Conservation (phyloP, 2,329 filamentous ascomycete species). For the Sphaceloma murrayae region DNA sequence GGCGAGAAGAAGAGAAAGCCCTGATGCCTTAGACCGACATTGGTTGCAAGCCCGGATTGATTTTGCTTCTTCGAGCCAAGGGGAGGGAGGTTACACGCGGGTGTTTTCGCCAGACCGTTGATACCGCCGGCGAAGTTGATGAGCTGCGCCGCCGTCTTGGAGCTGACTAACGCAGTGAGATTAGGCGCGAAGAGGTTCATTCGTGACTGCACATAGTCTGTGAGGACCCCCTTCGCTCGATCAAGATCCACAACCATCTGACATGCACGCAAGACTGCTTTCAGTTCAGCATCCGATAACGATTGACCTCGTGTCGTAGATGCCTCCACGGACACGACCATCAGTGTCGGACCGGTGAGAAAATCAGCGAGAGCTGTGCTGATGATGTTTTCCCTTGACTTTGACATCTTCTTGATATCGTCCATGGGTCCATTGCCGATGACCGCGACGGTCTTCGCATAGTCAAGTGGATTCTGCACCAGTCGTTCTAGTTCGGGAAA, state of each 20-base stretch:
- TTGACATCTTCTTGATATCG: constrained; percentile 70
- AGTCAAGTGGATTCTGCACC: constrained; percentile 85
- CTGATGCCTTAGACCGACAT: constrained; percentile 81
- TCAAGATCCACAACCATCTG: constrained; percentile 83
- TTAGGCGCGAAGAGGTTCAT: constrained; percentile 97
- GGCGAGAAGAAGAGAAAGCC: constrained; percentile 89
- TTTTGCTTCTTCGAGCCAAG: constrained; percentile 83
- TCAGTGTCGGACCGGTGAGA: constrained; percentile 78
- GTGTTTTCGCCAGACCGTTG: constrained; percentile 79
- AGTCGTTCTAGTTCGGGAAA: constrained; percentile 90
- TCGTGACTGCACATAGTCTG: constrained; percentile 89
- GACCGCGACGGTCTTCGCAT: constrained; percentile 89
- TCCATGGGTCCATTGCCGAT: constrained; percentile 87
- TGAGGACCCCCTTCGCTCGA: constrained; percentile 74
- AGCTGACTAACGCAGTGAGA: constrained; percentile 79
- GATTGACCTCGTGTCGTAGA: constrained; percentile 77
- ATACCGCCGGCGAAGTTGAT: constrained; percentile 88
- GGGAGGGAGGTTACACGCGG: constrained; percentile 82
- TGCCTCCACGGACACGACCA: constrained; percentile 93
- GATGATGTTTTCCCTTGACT: constrained; percentile 67
- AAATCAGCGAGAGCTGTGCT: constrained; percentile 67
- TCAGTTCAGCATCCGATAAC: constrained; percentile 65
- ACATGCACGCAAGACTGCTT: constrained; percentile 66
- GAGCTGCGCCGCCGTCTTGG: constrained; percentile 88
- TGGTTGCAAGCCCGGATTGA: constrained; percentile 77